Evolutionary conservation across 176 grass and related monocot genomes (phyloP).

Genomic region (Rhynchospora breviuscula): DNA sequence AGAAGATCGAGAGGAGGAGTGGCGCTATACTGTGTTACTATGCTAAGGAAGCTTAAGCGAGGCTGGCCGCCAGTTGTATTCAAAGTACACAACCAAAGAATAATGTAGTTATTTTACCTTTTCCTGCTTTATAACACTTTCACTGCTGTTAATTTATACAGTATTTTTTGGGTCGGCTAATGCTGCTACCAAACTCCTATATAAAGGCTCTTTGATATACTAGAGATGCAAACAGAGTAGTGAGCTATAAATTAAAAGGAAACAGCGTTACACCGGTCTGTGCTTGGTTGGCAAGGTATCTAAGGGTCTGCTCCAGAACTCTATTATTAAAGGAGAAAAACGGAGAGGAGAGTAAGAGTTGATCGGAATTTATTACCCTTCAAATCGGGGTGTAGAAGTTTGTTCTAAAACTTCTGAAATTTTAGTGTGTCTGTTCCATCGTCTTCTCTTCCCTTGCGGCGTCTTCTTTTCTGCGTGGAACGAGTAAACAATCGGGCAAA

Average conservation of each 20-base stretch:
- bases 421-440: too few relatives aligned
- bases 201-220: not conserved
- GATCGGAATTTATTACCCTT: too few relatives aligned
- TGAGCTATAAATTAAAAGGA: not conserved
- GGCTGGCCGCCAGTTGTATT: not conserved
- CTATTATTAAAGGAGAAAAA: too few relatives aligned
- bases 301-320: not conserved
- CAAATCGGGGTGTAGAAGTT: too few relatives aligned
- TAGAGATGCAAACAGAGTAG: not conserved
- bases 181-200: not conserved
- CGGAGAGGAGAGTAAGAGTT: too few relatives aligned
- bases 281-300: slow-evolving; percentile 22
- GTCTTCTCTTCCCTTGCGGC: too few relatives aligned
- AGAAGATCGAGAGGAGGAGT: too few relatives aligned
- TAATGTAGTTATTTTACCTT: not conserved
- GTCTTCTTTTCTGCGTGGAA: too few relatives aligned
- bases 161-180: slow-evolving; percentile 6
- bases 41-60: not conserved
- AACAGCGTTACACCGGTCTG: slow-evolving; percentile 13
- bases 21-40: too few relatives aligned
- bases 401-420: too few relatives aligned
- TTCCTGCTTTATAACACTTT: not conserved
- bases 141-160: not conserved
- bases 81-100: not conserved
- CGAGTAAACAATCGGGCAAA: too few relatives aligned